phyloP scores from a whole-genome alignment of 164 flowering plant genomes.

The Tetracentron sinense region DNA sequence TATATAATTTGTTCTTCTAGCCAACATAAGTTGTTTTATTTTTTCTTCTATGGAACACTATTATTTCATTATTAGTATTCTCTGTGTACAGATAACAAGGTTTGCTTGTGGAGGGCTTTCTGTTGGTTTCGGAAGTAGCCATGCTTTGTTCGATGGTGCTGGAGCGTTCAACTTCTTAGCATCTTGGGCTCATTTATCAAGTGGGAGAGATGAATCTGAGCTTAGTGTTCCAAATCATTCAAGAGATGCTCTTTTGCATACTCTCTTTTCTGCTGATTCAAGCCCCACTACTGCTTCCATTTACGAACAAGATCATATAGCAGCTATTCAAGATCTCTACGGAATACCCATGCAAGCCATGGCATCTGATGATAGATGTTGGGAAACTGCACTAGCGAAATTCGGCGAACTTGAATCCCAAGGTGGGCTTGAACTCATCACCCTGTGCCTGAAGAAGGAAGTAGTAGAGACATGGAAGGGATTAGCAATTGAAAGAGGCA shows the following conservation, averaged over 20 bases:
- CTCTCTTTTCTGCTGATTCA: conserved; percentile 4
- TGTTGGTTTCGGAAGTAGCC: conserved; percentile 26
- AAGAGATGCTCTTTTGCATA: conserved; percentile 5
- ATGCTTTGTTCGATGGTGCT: conserved; percentile 28
- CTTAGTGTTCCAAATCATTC: conserved; percentile 17
- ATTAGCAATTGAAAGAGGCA: conserved; percentile 18
- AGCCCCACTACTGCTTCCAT: conserved; percentile 9
- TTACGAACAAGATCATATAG: conserved; percentile 20
- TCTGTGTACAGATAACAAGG: conserved; percentile 24
- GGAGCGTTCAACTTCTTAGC: conserved; percentile 25
- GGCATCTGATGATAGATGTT: conserved; percentile 24
- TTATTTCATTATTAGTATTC: not conserved
- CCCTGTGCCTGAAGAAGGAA: conserved; percentile 15
- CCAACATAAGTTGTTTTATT: not conserved
- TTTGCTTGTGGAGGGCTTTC: conserved; percentile 27
- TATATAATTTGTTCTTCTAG: not conserved
- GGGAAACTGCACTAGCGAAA: conserved; percentile 20
- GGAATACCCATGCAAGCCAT: conserved; percentile 21
- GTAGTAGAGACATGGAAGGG: conserved; percentile 16
- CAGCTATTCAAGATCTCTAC: conserved; percentile 27
- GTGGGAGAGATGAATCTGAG: conserved; percentile 20
- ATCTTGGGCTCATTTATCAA: conserved; percentile 25
- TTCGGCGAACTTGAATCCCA: conserved; percentile 11
- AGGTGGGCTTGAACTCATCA: conserved; percentile 19
- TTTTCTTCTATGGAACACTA: not conserved